These are phyloP conservation scores for Ceratocystis cacaofunesta DNA, from an alignment of 2,329 filamentous ascomycete species.

Conservation along the genomic window DNA sequence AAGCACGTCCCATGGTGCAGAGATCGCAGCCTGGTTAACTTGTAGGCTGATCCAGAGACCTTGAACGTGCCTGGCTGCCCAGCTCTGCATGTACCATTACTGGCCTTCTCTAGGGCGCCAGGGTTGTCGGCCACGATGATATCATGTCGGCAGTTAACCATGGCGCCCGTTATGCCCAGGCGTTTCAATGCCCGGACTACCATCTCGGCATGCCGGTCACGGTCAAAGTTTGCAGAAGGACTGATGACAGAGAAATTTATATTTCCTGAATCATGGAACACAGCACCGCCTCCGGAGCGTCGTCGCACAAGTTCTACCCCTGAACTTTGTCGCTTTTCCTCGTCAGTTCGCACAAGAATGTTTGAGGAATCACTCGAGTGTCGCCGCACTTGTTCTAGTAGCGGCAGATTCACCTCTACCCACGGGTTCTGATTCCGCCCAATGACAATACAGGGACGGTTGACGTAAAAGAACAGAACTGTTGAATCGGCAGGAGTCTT, in stretches of 20 bases:
- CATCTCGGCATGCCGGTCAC: conserved; percentile 83
- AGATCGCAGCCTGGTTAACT: conserved; percentile 65
- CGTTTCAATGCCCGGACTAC: conserved; percentile 64
- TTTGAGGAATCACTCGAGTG: not conserved
- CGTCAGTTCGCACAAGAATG: conserved; percentile 11
- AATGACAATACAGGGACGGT: conserved; percentile 75
- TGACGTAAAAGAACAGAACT: conserved; percentile 76
- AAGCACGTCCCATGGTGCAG: conserved; percentile 91
- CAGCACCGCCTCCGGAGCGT: conserved; percentile 76
- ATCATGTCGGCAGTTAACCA: conserved; percentile 83
- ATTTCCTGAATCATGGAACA: conserved; percentile 88
- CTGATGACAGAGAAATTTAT: conserved; percentile 90
- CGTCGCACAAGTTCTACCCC: conserved; percentile 56
- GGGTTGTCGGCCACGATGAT: conserved; percentile 54
- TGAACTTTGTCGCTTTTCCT: conserved; percentile 20
- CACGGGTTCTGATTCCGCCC: conserved; percentile 97
- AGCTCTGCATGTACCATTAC: conserved; percentile 11
- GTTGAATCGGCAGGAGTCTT: conserved; percentile 56
- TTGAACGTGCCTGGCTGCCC: conserved; percentile 41
- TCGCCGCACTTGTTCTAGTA: conserved; percentile 28
- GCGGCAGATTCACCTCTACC: conserved; percentile 67
- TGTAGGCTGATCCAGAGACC: conserved; percentile 88
- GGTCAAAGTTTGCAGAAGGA: conserved; percentile 59
- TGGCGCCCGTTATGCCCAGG: conserved; percentile 42
- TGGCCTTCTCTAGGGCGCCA: not conserved